A percentile compares a stretch with the other conserved stretches of the same genome.
phyloP scores from a whole-genome alignment of 2,329 filamentous ascomycete species.

The Penicillium sp. region DNA sequence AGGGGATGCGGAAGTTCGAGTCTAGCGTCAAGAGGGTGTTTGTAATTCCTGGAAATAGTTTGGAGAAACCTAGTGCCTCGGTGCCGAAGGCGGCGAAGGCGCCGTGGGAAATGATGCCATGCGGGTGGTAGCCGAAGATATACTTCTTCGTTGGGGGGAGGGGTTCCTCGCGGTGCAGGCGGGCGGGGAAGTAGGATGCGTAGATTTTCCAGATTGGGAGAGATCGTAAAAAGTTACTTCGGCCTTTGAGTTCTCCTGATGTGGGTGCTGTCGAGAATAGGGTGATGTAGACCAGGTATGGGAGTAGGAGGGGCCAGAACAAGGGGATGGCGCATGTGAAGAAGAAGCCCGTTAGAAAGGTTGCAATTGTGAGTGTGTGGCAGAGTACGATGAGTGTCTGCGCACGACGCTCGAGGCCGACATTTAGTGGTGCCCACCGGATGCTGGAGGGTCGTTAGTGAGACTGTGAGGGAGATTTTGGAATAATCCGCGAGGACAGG shows the following conservation, averaged over 20 bases:
- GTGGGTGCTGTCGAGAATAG: constrained; percentile 76
- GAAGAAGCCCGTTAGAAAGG: constrained; percentile 78
- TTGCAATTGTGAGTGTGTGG: constrained; percentile 71
- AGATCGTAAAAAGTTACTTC: constrained; percentile 72
- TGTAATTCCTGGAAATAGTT: constrained; percentile 91
- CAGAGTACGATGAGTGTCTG: constrained; percentile 78
- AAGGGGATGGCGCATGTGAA: constrained; percentile 87
- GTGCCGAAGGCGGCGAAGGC: constrained; percentile 90
- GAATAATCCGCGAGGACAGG: background rate
- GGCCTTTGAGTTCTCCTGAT: constrained; percentile 72
- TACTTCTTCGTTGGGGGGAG: constrained; percentile 85
- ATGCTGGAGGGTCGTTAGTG: constrained; percentile 54
- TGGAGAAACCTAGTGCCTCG: constrained; percentile 81
- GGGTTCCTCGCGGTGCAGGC: constrained; percentile 78
- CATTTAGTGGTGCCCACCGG: constrained; percentile 78
- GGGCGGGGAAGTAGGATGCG: constrained; percentile 87
- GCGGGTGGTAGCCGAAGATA: constrained; percentile 95
- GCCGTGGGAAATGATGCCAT: constrained; percentile 97
- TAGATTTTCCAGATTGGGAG: constrained; percentile 84
- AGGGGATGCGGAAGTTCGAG: constrained; percentile 88
- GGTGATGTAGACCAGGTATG: constrained; percentile 78
- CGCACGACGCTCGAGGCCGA: constrained; percentile 69
- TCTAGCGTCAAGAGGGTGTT: constrained; percentile 95
- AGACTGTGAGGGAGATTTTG: constrained; percentile 1
- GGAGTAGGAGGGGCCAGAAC: constrained; percentile 76